These are phyloP conservation scores for Golubevia pallescens DNA, from an alignment of 1,284 basidiomycete species.

Conservation along the genomic window DNA sequence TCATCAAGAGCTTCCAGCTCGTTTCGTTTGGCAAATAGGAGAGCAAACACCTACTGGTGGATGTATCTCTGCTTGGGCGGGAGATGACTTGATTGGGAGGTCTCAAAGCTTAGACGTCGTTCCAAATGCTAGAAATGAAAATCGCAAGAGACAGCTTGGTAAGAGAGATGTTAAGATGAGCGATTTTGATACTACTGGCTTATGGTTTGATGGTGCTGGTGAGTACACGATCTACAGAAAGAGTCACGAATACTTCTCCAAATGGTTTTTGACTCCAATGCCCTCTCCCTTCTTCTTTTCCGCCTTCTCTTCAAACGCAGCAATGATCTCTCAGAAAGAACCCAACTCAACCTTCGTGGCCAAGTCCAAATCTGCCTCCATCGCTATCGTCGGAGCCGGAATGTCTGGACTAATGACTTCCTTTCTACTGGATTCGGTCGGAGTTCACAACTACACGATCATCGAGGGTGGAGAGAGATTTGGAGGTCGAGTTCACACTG, in stretches of 20 bases:
- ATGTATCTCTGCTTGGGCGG: not conserved
- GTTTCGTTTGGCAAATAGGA: not conserved
- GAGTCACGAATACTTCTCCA: not conserved
- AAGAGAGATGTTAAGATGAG: not conserved
- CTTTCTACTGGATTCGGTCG: conserved; percentile 34
- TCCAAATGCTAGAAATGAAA: not conserved
- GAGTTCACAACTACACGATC: conserved; percentile 36
- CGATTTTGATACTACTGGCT: conserved; percentile 4
- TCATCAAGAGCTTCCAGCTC: not conserved
- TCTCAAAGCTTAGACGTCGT: not conserved
- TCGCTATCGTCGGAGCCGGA: conserved; percentile 39
- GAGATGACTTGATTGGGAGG: not conserved
- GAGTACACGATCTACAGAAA: not conserved
- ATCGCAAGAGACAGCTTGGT: not conserved
- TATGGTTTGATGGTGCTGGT: conserved; percentile 8
- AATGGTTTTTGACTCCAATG: not conserved
- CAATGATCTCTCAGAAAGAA: conserved; percentile 11
- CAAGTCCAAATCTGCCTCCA: conserved; percentile 26
- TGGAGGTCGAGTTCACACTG: conserved; percentile 34
- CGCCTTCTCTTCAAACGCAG: not conserved
- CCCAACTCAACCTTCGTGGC: conserved; percentile 23
- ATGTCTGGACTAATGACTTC: conserved; percentile 37
- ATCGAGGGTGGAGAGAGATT: conserved; percentile 30
- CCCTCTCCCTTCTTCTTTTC: not conserved
- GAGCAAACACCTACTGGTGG: not conserved